Conservation (phyloP, 495 filamentous ascomycete genomes). For the Xylaria castorea region DNA sequence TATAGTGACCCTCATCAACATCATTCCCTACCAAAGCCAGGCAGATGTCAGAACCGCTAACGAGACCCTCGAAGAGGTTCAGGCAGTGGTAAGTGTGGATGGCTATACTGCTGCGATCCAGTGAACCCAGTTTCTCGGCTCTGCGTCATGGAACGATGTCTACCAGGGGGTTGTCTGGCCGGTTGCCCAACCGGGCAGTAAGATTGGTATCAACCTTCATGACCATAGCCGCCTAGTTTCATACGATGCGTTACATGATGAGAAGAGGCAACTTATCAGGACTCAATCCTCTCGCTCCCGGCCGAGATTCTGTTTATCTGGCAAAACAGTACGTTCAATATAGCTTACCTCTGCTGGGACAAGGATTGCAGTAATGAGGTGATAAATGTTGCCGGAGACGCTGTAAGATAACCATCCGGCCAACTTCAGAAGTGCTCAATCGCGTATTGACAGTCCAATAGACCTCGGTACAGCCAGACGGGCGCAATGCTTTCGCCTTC, state of each 20-base stretch:
- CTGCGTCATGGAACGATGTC: constrained; percentile 18
- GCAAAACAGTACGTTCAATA: constrained; percentile 15
- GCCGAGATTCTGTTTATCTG: constrained; percentile 18
- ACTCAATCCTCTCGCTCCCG: not conserved
- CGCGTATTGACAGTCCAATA: not conserved
- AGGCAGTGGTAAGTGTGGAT: not conserved
- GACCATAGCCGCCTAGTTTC: constrained; percentile 14
- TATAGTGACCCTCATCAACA: constrained; percentile 6
- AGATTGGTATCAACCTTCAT: constrained; percentile 10
- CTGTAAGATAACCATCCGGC: not conserved
- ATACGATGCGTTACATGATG: not conserved
- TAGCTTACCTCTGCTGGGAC: not conserved
- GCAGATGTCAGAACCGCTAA: not conserved
- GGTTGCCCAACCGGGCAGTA: constrained; percentile 4
- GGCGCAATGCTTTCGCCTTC: constrained; percentile 18
- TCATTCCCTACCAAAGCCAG: constrained; percentile 3
- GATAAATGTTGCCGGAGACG: constrained; percentile 6
- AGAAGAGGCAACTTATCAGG: constrained; percentile 7
- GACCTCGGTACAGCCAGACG: constrained; percentile 13
- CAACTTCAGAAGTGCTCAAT: not conserved
- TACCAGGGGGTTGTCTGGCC: constrained; percentile 16
- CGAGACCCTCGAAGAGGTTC: constrained; percentile 7
- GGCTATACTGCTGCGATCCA: constrained; percentile 8
- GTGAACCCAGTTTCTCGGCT: constrained; percentile 1
- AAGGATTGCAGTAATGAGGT: constrained; percentile 10